phyloP scores from a whole-genome alignment of 352 stramenopile species.

The Plasmopara muralis region DNA sequence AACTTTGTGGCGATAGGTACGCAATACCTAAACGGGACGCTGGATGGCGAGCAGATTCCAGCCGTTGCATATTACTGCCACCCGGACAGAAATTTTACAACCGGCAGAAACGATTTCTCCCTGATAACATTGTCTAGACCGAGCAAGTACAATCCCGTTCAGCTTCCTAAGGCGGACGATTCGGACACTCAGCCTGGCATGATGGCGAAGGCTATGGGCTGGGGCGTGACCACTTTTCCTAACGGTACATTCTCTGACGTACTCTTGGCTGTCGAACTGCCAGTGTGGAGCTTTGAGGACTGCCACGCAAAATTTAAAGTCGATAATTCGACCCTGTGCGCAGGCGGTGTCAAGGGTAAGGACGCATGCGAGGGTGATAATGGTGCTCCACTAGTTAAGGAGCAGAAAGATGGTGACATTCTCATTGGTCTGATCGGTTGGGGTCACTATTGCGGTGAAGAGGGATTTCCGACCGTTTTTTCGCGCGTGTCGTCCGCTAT shows the following conservation, averaged over 20 bases:
- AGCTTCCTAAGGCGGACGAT: not conserved
- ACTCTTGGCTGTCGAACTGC: not conserved
- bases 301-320: not conserved
- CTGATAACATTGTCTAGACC: not conserved
- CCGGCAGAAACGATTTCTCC: conserved; percentile 5
- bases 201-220: not conserved
- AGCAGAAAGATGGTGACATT: not conserved
- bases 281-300: not conserved
- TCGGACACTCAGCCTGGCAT: not conserved
- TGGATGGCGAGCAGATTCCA: too few species aligned
- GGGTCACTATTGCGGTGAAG: not conserved
- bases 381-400: not conserved
- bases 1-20: conserved; percentile 27
- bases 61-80: too few species aligned
- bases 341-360: not conserved
- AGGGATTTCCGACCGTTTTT: not conserved
- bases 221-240: not conserved
- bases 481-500: not conserved
- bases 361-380: not conserved
- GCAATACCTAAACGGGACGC: conserved; percentile 16
- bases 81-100: not conserved
- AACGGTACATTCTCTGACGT: not conserved
- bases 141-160: not conserved
- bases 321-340: not conserved
- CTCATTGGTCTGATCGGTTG: not conserved